Evolutionary conservation across 805 yeast species (phyloP).

Genomic region (Starmerella kuoi): DNA sequence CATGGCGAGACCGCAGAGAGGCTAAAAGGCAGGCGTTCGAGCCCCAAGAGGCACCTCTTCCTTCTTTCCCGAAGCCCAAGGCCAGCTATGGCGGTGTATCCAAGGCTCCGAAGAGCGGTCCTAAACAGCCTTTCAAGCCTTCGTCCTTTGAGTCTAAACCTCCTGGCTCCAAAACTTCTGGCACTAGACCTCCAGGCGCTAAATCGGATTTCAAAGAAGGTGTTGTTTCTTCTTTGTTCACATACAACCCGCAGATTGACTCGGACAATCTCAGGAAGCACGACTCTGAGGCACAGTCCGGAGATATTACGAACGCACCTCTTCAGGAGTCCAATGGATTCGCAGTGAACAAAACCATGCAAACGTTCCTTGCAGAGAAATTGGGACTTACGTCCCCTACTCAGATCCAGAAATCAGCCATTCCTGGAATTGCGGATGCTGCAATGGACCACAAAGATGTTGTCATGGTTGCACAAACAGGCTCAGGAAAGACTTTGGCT

Average conservation of each 20-base stretch:
- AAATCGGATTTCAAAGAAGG: slow-evolving; percentile 14
- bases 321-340: slow-evolving; percentile 42
- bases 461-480: slow-evolving; percentile 93
- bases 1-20: slow-evolving; percentile 31
- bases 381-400: slow-evolving; percentile 46
- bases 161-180: neutral
- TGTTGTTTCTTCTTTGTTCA: slow-evolving; percentile 75
- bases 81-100: slow-evolving; percentile 8
- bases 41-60: slow-evolving; percentile 2
- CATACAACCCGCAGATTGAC: slow-evolving; percentile 46
- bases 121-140: neutral
- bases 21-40: slow-evolving; percentile 4
- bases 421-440: slow-evolving; percentile 41
- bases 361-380: slow-evolving; percentile 7
- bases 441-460: slow-evolving; percentile 44
- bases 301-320: slow-evolving; percentile 65
- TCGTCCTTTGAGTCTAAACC: too few species aligned
- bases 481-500: slow-evolving; percentile 92
- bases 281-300: slow-evolving; percentile 1
- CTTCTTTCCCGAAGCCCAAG: neutral
- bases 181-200: neutral
- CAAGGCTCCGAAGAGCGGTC: slow-evolving; percentile 17
- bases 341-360: slow-evolving; percentile 9
- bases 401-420: slow-evolving; percentile 66
- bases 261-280: slow-evolving; percentile 6